Evolutionary conservation across 805 yeast species (phyloP).

Genomic region (Monosporozyma unispora): DNA sequence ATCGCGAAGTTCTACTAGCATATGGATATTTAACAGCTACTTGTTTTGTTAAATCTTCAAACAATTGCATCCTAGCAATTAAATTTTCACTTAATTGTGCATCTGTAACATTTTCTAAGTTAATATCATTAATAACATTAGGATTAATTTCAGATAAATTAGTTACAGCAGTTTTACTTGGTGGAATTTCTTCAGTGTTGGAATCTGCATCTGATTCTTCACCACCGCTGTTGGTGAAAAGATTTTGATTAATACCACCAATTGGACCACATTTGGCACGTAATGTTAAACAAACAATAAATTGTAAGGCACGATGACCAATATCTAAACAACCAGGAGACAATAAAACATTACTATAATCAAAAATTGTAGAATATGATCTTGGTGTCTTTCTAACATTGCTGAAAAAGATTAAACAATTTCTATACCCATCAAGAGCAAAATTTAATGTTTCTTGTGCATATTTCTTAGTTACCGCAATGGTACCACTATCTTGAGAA

Average conservation of each 20-base stretch:
- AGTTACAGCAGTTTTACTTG: slow-evolving; percentile 3
- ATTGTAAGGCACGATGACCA: slow-evolving; percentile 50
- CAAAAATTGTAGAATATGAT: slow-evolving; percentile 28
- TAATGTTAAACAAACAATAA: slow-evolving; percentile 46
- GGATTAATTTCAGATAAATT: slow-evolving; percentile 20
- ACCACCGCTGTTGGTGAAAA: slow-evolving; percentile 22
- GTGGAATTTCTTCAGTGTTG: slow-evolving; percentile 4
- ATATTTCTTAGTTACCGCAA: slow-evolving; percentile 30
- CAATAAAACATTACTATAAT: slow-evolving; percentile 37
- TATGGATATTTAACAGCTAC: slow-evolving; percentile 53
- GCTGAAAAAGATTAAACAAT: slow-evolving; percentile 35
- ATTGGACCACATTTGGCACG: slow-evolving; percentile 40
- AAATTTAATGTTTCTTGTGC: slow-evolving; percentile 36
- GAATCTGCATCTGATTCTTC: slow-evolving; percentile 18
- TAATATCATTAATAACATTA: slow-evolving; percentile 21
- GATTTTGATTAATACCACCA: slow-evolving; percentile 27
- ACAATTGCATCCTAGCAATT: slow-evolving; percentile 35
- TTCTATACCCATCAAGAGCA: slow-evolving; percentile 37
- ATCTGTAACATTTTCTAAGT: slow-evolving; percentile 32
- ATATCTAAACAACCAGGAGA: slow-evolving; percentile 43
- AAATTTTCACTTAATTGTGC: slow-evolving; percentile 32
- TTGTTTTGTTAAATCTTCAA: slow-evolving; percentile 34
- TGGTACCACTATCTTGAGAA: slow-evolving; percentile 29
- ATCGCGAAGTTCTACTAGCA: slow-evolving; percentile 60
- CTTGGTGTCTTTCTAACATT: slow-evolving; percentile 30